Evolutionary conservation across 2,329 filamentous ascomycete genomes (phyloP).

Genomic region (Grosmannia huntii): DNA sequence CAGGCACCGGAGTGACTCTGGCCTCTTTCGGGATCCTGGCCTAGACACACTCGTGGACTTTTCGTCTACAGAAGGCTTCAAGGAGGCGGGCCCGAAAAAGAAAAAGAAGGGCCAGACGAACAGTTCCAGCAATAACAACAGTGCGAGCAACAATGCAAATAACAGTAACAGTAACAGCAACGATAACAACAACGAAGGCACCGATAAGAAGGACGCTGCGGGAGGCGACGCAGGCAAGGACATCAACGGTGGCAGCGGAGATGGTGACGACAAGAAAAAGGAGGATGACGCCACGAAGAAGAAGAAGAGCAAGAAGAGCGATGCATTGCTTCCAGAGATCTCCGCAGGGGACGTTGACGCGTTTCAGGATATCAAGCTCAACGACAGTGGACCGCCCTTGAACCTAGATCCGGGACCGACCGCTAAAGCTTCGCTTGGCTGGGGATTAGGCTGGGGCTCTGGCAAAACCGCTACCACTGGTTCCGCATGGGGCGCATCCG

Average conservation of each 20-base stretch:
- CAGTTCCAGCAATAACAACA: constrained; percentile 30
- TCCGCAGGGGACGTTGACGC: constrained; percentile 29
- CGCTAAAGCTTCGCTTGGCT: constrained; percentile 38
- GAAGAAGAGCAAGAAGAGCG: constrained; percentile 40
- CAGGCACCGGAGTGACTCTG: constrained; percentile 14
- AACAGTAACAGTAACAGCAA: constrained; percentile 26
- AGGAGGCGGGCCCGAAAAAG: constrained; percentile 42
- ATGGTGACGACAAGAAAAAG: constrained; percentile 18
- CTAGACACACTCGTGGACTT: constrained; percentile 42
- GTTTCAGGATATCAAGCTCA: constrained; percentile 59
- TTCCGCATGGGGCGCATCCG: constrained; percentile 27
- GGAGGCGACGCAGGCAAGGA: constrained; percentile 16
- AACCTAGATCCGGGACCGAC: constrained; percentile 41
- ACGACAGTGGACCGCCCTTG: constrained; percentile 42
- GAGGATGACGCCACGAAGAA: constrained; percentile 27
- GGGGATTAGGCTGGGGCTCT: constrained; percentile 44
- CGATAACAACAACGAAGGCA: constrained; percentile 16
- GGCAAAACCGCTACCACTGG: constrained; percentile 32
- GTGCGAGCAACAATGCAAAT: constrained; percentile 29
- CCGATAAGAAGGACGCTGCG: constrained; percentile 20
- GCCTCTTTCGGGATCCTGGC: constrained; percentile 33
- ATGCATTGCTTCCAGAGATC: constrained; percentile 2
- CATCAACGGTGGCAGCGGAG: constrained; percentile 17
- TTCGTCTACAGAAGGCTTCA: constrained; percentile 37
- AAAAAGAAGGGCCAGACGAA: constrained; percentile 30